These are phyloP conservation scores for Sophora flavescens DNA, from an alignment of 306 rosid genomes.

Conservation along the genomic window DNA sequence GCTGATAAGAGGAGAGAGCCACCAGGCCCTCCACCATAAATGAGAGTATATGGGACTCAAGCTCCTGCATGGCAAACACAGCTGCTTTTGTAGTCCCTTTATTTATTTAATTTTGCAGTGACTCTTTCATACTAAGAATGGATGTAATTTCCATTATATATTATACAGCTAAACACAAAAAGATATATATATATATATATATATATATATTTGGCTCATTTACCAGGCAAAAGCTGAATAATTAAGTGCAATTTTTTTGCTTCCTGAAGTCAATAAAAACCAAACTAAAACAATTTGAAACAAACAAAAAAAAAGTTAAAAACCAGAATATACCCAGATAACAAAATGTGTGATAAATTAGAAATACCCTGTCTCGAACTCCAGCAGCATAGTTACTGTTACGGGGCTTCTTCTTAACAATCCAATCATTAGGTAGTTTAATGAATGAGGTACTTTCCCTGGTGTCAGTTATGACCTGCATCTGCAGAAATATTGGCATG, in stretches of 20 bases:
- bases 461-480: conserved; percentile 11
- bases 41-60: conserved; percentile 20
- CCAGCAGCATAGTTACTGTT: conserved; percentile 20
- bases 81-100: not conserved
- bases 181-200: conserved; percentile 11
- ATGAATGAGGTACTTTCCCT: conserved; percentile 23
- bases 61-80: not conserved
- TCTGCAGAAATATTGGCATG: conserved; percentile 44
- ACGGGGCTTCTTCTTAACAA: conserved; percentile 48
- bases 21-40: not conserved
- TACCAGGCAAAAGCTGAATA: conserved; percentile 3
- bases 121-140: conserved; percentile 5
- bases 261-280: not conserved
- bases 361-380: conserved; percentile 49
- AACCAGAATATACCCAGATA: conserved; percentile 2
- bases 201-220: not conserved
- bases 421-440: conserved; percentile 56
- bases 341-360: conserved; percentile 13
- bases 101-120: conserved; percentile 2
- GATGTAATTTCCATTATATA: conserved; percentile 14
- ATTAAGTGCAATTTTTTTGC: not conserved
- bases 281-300: not conserved
- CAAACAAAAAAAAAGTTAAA: not conserved
- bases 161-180: not conserved
- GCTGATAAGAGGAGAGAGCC: conserved; percentile 17